A percentile compares a stretch with the other conserved stretches of the same genome.
Conservation (phyloP, 2,329 filamentous ascomycete species). For the Achaetomium macrosporum region DNA sequence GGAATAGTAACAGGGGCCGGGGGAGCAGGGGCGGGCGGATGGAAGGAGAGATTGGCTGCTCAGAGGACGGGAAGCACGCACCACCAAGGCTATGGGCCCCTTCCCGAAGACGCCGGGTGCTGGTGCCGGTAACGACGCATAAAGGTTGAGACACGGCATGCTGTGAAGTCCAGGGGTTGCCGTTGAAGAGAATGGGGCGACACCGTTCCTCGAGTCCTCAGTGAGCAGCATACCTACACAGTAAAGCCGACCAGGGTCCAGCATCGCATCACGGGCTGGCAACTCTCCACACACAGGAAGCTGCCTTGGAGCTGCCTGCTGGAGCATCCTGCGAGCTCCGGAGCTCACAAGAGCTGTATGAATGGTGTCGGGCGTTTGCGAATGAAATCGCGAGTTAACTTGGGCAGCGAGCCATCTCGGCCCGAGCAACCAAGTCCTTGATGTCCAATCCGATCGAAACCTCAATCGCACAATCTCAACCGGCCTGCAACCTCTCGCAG, state of each 20-base stretch:
- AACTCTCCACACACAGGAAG: background rate
- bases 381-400: no score
- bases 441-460: no score
- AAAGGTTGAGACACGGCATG: constrained; percentile 14
- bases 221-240: constrained; percentile 5
- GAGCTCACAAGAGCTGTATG: background rate
- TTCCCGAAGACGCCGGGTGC: constrained; percentile 18
- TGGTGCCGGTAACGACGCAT: constrained; percentile 19
- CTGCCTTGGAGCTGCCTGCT: background rate
- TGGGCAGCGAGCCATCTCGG: background rate
- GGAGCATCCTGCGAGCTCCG: background rate
- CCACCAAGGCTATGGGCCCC: background rate
- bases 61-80: constrained; percentile 13
- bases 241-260: constrained; percentile 17
- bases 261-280: background rate
- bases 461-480: background rate
- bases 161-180: constrained; percentile 14
- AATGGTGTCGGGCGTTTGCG: background rate
- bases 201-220: constrained; percentile 14
- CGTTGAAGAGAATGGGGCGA: constrained; percentile 3
- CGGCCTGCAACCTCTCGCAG: background rate
- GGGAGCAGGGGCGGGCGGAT: constrained; percentile 15
- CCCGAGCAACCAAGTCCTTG: no score
- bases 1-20: constrained; percentile 31
- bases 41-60: constrained; percentile 3